A percentile compares a stretch with the other conserved stretches of the same genome.
These are phyloP conservation scores for Bryoerythrophyllum caledonicum DNA, from an alignment of 225 moss, liverwort and hornwort species.

Conservation along the genomic window DNA sequence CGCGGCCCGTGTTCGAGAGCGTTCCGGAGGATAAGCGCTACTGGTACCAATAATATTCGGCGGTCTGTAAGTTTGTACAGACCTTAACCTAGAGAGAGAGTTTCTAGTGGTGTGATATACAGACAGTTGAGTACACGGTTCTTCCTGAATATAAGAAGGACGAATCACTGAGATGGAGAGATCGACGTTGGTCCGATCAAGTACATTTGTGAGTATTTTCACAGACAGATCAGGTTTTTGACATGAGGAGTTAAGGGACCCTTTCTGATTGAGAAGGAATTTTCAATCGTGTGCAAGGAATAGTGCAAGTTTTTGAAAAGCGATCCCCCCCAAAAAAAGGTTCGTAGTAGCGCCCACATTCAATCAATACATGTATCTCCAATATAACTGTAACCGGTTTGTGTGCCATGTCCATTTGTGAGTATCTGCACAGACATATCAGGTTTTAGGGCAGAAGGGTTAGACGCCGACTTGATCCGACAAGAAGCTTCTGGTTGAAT, in stretches of 20 bases:
- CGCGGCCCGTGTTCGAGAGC: slow-evolving; percentile 6
- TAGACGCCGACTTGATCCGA: too few relatives aligned
- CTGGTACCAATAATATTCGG: slow-evolving; percentile 40
- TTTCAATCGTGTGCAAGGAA: background rate
- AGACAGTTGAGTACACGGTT: background rate
- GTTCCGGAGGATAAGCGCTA: slow-evolving; percentile 40
- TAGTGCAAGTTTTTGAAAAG: slow-evolving; percentile 6
- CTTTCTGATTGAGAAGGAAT: background rate
- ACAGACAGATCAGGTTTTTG: slow-evolving; percentile 8
- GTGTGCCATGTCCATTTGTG: background rate
- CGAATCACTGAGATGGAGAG: background rate
- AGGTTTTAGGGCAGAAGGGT: too few relatives aligned
- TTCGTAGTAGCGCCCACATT: background rate
- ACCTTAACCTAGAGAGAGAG: slow-evolving; percentile 1
- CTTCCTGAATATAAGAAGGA: slow-evolving; percentile 24
- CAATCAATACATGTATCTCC: background rate
- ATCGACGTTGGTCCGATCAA: background rate
- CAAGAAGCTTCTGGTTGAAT: too few relatives aligned
- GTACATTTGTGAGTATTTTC: slow-evolving; percentile 21
- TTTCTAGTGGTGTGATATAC: too few relatives aligned
- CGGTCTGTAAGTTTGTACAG: slow-evolving; percentile 27
- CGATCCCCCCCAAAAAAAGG: background rate
- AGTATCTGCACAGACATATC: too few relatives aligned
- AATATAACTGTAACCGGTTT: background rate
- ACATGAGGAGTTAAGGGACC: background rate